Base-by-base conservation (phyloP, 768 basidiomycete genomes). In the Lanmaoa rubissima region DNA sequence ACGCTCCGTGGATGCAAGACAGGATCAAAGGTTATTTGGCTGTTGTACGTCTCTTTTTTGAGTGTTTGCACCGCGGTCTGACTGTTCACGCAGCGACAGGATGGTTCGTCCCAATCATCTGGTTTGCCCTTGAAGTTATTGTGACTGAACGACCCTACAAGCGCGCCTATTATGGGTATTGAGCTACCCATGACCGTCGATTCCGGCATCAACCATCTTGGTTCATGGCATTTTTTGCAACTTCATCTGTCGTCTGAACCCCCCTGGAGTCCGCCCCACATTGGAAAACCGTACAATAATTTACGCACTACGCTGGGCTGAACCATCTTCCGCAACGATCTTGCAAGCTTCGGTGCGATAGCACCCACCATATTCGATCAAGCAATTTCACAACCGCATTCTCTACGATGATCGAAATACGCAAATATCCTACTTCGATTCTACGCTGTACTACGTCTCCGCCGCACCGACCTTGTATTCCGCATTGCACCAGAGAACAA, bases 1-100 rank as follows among this genome's bases (percentile, higher is more conserved):
- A 93, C 91, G 31, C 78, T 94, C n/a, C 83, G 92, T 38, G 92
- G 92, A 21, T 92, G 90, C 69, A 93, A 93, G 78, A 92, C 92
- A 2, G 92, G 92, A 28, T 92, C 91, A 1, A 92, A 92, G 68
- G 90, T 93, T 65, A 93, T 93, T 66, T 94, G 92, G 92, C 79
- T 94, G 48, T 94, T 94, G 81, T 82, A 68, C 47, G 80, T 49
- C 5, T 39, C 35, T 26, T 43, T 43, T 59, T 43, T 14, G 35
- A n/a, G 39, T 17, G 32, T 53, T 21, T 28, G 17, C 19, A 17
- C 26, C 31, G 21, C 35, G 7, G 44, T 49, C 61, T 61, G 51
- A 59, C 40, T 7, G 42, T 51, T n/a, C 10, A n/a, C 21, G 28
- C 58, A 84, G 83, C 61, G 84, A 85, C 64, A 77, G 82, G 69